These are phyloP conservation scores for Prunus mira DNA, from an alignment of 306 rosid genomes.

Conservation along the genomic window DNA sequence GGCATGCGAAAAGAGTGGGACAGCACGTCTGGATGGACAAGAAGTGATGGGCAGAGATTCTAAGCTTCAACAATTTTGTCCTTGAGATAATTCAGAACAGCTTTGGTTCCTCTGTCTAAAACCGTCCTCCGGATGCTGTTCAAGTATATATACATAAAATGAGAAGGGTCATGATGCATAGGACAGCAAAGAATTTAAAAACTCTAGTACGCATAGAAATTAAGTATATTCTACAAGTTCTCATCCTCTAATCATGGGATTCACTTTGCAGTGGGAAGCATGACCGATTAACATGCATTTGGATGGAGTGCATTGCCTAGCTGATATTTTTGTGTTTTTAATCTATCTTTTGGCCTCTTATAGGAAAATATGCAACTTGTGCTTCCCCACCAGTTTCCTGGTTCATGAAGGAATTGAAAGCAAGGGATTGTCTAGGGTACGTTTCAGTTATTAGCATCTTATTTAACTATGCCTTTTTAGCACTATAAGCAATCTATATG, in stretches of 20 bases:
- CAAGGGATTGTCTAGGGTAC: neutral
- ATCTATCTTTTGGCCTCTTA: neutral
- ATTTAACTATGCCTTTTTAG: no score
- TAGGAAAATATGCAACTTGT: neutral
- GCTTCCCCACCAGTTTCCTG: neutral
- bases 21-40: neutral
- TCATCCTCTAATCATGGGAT: neutral
- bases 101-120: conserved; percentile 84
- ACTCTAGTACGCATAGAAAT: neutral
- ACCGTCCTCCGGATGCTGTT: conserved; percentile 83
- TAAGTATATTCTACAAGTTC: neutral
- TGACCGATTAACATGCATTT: neutral
- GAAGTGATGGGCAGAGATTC: neutral
- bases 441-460: no score
- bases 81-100: conserved; percentile 70
- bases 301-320: neutral
- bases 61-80: conserved; percentile 61
- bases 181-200: neutral
- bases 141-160: neutral
- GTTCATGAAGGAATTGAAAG: neutral
- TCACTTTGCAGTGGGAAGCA: neutral
- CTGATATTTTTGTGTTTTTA: neutral
- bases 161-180: neutral
- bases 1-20: neutral
- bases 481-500: neutral